A percentile compares a stretch with the other conserved stretches of the same genome.
These are phyloP conservation scores for Triadica sebifera DNA, from an alignment of 345 rosid species.

Conservation along the genomic window DNA sequence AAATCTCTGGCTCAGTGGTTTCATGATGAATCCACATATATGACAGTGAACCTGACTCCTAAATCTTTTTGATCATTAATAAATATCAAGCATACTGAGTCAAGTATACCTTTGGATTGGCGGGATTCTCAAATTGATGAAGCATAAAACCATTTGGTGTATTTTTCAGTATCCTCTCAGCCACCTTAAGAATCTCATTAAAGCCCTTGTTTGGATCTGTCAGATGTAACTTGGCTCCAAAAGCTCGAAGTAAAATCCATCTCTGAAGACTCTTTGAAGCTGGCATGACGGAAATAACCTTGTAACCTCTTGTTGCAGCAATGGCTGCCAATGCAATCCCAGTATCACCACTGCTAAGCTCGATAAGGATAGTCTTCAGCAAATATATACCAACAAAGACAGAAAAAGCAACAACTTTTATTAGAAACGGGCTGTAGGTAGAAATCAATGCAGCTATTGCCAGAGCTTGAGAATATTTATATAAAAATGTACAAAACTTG, in stretches of 20 bases:
- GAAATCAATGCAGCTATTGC: no score
- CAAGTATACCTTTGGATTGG: conserved; percentile 20
- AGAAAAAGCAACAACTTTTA: neutral
- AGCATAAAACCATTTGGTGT: conserved; percentile 28
- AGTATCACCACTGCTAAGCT: conserved; percentile 25
- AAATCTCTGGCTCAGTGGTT: conserved; percentile 31
- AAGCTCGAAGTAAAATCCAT: conserved; percentile 21
- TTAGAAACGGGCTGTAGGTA: neutral
- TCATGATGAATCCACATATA: conserved; percentile 20
- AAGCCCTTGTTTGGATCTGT: conserved; percentile 15
- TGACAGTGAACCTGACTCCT: neutral
- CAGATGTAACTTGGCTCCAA: conserved; percentile 27
- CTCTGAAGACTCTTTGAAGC: conserved; percentile 28
- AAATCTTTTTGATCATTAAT: neutral
- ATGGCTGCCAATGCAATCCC: conserved; percentile 27
- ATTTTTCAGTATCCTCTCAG: conserved; percentile 18
- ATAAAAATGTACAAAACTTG: neutral
- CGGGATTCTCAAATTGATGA: no score
- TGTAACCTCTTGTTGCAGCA: conserved; percentile 27
- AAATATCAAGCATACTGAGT: neutral
- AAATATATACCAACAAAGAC: no score
- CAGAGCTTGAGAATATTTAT: no score
- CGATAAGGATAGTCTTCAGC: conserved; percentile 23
- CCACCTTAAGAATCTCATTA: conserved; percentile 2
- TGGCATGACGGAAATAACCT: conserved; percentile 19